Base-by-base conservation (phyloP, 106 monocot species). In the Vanilla planifolia region DNA sequence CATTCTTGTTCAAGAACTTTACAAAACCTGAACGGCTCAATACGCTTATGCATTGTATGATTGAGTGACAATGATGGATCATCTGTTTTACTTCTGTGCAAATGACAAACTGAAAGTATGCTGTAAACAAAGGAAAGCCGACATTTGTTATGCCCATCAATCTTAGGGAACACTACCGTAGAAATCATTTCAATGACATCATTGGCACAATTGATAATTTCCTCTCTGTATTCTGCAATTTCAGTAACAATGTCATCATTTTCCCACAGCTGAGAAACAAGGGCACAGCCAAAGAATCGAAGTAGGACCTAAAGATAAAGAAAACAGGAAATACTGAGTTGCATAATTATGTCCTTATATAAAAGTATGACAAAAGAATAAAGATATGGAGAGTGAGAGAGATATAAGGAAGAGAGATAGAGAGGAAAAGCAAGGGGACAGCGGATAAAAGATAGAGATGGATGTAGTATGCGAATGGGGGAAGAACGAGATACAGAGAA, bases 1-100 rank as follows among this genome's bases (percentile, higher is more conserved):
- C 96, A 91, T 78, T 96, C 87, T 69, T 85, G 73, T 65, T 87
- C 91, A 61, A 96, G 81, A 63, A 82, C 55, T 64, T 87, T 90
- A 57, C 77, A 87, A 71, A 75, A 96, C 15, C 75, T 71, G 46
- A 65, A 80, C 28, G 73, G 56, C 59, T 95, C 89, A 17, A 64
- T 66, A 61, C 80, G 88, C 46, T 32, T 64, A 62, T 78, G 72
- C 33, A 67, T 66, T 19, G 43, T 48, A 2, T 73, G 59, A 23
- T 32, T 62, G 62, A 24, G 43, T 58, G 41, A 16, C 14, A 51
- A 70, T 51, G 57, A 45, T 55, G 68, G 51, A 14, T 79, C 84
- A 61, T 72, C 50, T 7, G 66, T 60, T 59, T 37, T 75, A 42
- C 53, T 84, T 33, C 81, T 67, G 42, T 53, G 75, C 50, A 73